Evolutionary conservation across 2,329 filamentous ascomycete species (phyloP).

Genomic region (Exophiala spinifera): DNA sequence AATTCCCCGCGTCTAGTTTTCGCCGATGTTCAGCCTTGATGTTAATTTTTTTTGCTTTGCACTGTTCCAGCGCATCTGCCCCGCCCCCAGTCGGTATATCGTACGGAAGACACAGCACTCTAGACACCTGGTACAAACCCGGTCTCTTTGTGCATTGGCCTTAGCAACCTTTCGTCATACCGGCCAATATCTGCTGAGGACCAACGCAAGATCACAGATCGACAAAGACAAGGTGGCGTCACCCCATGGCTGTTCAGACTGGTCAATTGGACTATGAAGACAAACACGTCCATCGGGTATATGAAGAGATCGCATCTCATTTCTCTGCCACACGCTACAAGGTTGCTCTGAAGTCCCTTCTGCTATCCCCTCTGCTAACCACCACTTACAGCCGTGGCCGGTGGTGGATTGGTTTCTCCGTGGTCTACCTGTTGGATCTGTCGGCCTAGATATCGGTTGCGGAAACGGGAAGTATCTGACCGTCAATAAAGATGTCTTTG

Average conservation of each 20-base stretch:
- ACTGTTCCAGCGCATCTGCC: no score
- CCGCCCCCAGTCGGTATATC: no score
- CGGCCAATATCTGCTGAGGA: background rate
- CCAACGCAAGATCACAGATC: background rate
- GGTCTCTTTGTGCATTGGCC: no score
- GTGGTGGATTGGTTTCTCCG: constrained; percentile 77
- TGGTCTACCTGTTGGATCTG: constrained; percentile 61
- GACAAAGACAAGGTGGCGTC: background rate
- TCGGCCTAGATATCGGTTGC: constrained; percentile 90
- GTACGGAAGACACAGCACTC: no score
- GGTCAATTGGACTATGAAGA: constrained; percentile 63
- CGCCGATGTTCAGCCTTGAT: background rate
- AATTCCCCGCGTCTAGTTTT: no score
- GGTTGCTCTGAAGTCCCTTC: constrained; percentile 38
- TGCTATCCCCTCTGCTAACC: background rate
- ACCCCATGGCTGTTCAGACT: constrained; percentile 5
- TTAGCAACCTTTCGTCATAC: no score
- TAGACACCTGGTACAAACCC: no score
- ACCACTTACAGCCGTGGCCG: constrained; percentile 70
- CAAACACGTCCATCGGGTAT: constrained; percentile 85
- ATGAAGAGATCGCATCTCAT: constrained; percentile 57
- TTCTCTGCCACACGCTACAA: constrained; percentile 59
- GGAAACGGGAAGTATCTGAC: constrained; percentile 94
- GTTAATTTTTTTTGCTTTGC: background rate
- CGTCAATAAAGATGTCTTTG: constrained; percentile 73